phyloP scores from a whole-genome alignment of 2,329 filamentous ascomycete species.

The Taxawa tesnikishii region DNA sequence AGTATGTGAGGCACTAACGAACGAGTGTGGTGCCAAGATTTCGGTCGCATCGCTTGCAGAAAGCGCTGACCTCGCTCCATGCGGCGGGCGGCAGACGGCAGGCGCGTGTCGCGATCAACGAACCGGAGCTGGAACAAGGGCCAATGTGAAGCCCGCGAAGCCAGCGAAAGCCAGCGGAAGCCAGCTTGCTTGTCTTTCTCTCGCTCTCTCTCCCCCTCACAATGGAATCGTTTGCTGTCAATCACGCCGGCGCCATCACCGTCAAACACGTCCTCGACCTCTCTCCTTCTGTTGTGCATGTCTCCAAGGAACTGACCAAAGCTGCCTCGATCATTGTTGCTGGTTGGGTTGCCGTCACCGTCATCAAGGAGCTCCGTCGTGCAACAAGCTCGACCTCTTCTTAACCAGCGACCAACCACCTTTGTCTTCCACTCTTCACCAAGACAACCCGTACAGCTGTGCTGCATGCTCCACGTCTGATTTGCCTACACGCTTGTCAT shows the following conservation, averaged over 20 bases:
- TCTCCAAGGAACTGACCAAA: conserved; percentile 39
- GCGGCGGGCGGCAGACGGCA: neutral
- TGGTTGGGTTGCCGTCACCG: conserved; percentile 18
- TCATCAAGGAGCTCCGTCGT: conserved; percentile 8
- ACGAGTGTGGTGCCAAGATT: neutral
- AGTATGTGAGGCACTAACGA: neutral
- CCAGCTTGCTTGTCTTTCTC: too few relatives aligned
- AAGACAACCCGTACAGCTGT: too few relatives aligned
- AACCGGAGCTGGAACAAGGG: too few relatives aligned
- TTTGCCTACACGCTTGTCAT: too few relatives aligned
- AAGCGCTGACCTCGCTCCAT: neutral
- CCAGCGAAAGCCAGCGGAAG: neutral
- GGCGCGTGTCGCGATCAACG: neutral
- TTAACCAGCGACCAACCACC: too few relatives aligned
- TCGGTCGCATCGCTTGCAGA: too few relatives aligned
- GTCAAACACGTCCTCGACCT: conserved; percentile 41
- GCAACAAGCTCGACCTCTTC: neutral
- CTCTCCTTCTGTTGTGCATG: conserved; percentile 33
- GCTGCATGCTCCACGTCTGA: too few relatives aligned
- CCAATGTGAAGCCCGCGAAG: too few relatives aligned
- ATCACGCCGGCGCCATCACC: conserved; percentile 20
- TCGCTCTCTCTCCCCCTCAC: neutral
- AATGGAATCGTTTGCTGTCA: conserved; percentile 21
- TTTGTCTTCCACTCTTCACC: too few relatives aligned
- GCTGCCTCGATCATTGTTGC: conserved; percentile 36